Conservation (phyloP, 148 eudicot species). For the Rhododendron williamsianum region DNA sequence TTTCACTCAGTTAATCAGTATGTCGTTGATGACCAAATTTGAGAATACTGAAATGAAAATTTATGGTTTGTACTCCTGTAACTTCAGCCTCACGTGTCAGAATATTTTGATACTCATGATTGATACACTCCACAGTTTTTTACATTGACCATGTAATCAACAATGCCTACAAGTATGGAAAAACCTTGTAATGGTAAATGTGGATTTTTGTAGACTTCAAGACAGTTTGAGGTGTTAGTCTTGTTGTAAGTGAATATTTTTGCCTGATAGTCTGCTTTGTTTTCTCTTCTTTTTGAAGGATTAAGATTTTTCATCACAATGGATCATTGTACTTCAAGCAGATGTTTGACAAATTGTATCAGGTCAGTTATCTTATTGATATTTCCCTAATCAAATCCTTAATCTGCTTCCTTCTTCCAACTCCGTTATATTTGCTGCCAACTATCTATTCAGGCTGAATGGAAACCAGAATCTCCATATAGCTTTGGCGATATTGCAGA, state of each 20-base stretch:
- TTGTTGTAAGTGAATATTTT: background rate
- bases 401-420: conserved; percentile 9
- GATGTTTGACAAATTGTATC: conserved; percentile 87
- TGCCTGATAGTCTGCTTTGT: conserved; percentile 1
- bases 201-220: background rate
- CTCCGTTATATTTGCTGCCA: conserved; percentile 11
- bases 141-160: background rate
- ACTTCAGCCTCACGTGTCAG: background rate
- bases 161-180: background rate
- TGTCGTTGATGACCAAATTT: background rate
- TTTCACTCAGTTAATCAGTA: background rate
- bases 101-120: background rate
- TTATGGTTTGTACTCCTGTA: background rate
- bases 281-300: conserved; percentile 41
- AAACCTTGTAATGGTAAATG: background rate
- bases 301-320: conserved; percentile 80
- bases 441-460: conserved; percentile 59
- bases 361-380: conserved; percentile 43
- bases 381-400: background rate
- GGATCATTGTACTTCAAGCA: conserved; percentile 76
- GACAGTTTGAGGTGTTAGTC: background rate
- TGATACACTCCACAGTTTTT: background rate
- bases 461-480: conserved; percentile 91
- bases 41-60: background rate
- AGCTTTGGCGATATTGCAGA: conserved; percentile 73